A percentile compares a stretch with the other conserved stretches of the same genome.
phyloP scores from a whole-genome alignment of 306 rosid genomes.

The Quercus bicolor region DNA sequence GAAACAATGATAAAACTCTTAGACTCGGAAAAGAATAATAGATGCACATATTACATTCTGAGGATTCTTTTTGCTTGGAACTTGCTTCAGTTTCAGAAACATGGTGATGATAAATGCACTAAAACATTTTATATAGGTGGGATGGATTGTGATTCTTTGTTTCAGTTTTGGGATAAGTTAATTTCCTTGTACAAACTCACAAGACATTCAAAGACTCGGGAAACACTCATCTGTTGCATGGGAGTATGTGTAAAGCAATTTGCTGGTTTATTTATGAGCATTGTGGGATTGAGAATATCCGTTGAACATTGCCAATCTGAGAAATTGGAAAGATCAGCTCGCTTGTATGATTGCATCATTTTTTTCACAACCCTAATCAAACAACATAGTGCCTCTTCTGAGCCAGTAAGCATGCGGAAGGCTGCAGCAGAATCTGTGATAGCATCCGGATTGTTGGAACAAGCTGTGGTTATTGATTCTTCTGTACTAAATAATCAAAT shows the following conservation, averaged over 20 bases:
- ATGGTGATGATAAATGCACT: constrained; percentile 28
- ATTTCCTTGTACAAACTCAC: constrained; percentile 52
- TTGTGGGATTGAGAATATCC: constrained; percentile 18
- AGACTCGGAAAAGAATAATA: constrained; percentile 61
- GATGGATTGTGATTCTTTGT: constrained; percentile 63
- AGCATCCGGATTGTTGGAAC: constrained; percentile 88
- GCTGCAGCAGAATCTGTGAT: constrained; percentile 74
- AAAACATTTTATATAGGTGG: constrained; percentile 58
- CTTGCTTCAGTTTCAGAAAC: constrained; percentile 60
- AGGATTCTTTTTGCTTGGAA: constrained; percentile 79
- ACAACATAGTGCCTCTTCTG: constrained; percentile 62
- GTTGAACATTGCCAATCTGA: constrained; percentile 26
- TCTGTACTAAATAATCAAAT: constrained; percentile 31
- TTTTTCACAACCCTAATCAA: constrained; percentile 52
- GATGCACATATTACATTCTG: constrained; percentile 68
- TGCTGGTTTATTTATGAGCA: constrained; percentile 42
- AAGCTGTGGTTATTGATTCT: constrained; percentile 54
- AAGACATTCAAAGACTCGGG: constrained; percentile 75
- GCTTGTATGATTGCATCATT: constrained; percentile 49
- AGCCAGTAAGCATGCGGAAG: constrained; percentile 68
- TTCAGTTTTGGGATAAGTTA: constrained; percentile 73
- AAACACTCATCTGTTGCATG: constrained; percentile 66
- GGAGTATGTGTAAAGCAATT: constrained; percentile 68
- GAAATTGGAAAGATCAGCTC: constrained; percentile 25
- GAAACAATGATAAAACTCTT: constrained; percentile 56